Evolutionary conservation across 1,284 basidiomycete species (phyloP).

Genomic region (Cutaneotrichosporon sp.): DNA sequence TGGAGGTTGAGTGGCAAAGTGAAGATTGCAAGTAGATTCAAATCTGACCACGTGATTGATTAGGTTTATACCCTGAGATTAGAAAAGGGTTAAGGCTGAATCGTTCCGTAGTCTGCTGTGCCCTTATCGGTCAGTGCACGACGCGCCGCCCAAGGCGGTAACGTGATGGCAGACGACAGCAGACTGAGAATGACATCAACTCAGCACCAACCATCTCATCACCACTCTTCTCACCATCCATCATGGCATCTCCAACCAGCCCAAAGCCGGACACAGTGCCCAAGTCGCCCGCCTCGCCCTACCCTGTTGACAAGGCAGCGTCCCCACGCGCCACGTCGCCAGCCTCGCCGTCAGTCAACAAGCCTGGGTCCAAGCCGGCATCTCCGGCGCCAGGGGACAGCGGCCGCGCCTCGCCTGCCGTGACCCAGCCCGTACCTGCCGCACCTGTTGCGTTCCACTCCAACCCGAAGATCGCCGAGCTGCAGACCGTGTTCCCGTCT

Average conservation of each 20-base stretch:
- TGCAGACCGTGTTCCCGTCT: slow-evolving; percentile 46
- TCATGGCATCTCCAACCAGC: slow-evolving; percentile 5
- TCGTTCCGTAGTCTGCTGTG: not conserved
- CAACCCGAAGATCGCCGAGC: slow-evolving; percentile 42
- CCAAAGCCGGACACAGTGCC: not conserved
- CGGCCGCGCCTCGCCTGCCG: not conserved
- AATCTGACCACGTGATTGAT: not conserved
- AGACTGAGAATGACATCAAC: not conserved
- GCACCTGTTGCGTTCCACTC: slow-evolving; percentile 18
- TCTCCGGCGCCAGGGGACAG: not conserved
- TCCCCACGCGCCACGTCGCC: slow-evolving; percentile 8
- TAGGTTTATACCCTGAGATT: not conserved
- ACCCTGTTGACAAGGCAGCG: not conserved
- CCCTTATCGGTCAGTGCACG: not conserved
- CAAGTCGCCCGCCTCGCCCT: not conserved
- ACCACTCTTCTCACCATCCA: not conserved
- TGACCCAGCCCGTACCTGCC: slow-evolving; percentile 8
- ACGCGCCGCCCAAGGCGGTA: not conserved
- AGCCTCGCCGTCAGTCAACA: not conserved
- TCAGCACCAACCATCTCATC: not conserved
- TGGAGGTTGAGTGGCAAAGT: slow-evolving; percentile 6
- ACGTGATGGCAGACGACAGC: not conserved
- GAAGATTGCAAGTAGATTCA: not conserved
- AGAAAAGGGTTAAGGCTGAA: not conserved
- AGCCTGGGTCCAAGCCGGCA: slow-evolving; percentile 1